Evolutionary conservation across 148 eudicot genomes (phyloP), one percentile per base, ranked within the genome.

Genomic region (Polygonum aviculare): DNA sequence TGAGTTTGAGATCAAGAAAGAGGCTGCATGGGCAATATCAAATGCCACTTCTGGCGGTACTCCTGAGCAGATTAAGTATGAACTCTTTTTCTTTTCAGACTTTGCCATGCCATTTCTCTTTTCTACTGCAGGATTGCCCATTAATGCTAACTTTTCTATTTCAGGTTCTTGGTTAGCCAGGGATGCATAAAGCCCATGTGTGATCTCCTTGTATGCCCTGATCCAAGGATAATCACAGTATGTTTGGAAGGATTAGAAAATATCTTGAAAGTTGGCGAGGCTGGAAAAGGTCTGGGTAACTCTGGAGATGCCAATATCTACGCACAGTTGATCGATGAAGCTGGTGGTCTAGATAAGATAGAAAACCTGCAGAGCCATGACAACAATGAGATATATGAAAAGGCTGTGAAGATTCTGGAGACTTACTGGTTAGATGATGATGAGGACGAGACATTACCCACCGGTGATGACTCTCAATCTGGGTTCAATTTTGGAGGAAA

Each of bases 381-480:
- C 75, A 86, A 86, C 79, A 83, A 78, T 76, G 86, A 86, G 73
- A 86, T 86, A 12, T 85, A 85, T 77, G 88, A 85, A 77, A 85
- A 85, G 79, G 81, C 86, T 12, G 86, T 86, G 65, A 86, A 86
- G 80, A 74, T 87, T 78, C 86, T 87, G 4, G 86, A 83, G 73
- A 78, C 84, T 7, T 87, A 85, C 74, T 87, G 86, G 86, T 26
- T 78, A 75, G 90, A 87, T 16, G 90, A 87, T 4, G 90, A 83
- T 12, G 90, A 87, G 62, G 76, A 78, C 7, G 72, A 67, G 72
- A 36, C 45, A 38, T 36, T 36, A 6, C 44, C 72, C 45, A 15
- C 72, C 15, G 19, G 5, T 67, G 72, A 67, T 36, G 72, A 8
- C 21, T 16, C 72, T 36, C 72, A 67, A 15, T 38, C 72, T 5